phyloP scores from a whole-genome alignment of 352 stramenopile species.

The Globisporangium camurandrum region DNA sequence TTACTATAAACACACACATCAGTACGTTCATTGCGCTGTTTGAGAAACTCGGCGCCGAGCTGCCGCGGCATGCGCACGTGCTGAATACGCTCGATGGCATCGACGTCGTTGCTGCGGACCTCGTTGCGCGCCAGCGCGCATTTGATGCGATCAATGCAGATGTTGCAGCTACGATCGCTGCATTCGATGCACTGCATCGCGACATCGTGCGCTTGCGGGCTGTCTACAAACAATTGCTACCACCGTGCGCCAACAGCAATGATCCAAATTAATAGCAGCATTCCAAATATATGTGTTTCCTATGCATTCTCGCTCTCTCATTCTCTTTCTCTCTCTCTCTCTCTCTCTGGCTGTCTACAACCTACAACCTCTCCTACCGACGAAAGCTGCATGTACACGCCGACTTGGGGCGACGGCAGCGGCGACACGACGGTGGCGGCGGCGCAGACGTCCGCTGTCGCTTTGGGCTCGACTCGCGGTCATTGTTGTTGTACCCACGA shows the following conservation, averaged over 20 bases:
- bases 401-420: conserved; percentile 40
- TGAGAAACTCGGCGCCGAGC: conserved; percentile 31
- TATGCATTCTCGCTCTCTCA: neutral
- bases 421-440: conserved; percentile 41
- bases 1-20: too few species aligned
- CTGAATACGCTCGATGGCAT: conserved; percentile 17
- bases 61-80: conserved; percentile 23
- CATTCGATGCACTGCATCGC: conserved; percentile 19
- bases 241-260: too few species aligned
- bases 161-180: conserved; percentile 16
- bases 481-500: conserved; percentile 19
- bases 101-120: conserved; percentile 6
- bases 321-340: neutral
- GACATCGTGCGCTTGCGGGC: conserved; percentile 20
- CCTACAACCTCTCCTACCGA: conserved; percentile 11
- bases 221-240: conserved; percentile 23
- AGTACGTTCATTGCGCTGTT: conserved; percentile 49
- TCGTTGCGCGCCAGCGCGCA: conserved; percentile 11
- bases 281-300: neutral
- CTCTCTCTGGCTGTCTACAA: neutral
- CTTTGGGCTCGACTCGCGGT: conserved; percentile 30
- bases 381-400: conserved; percentile 50
- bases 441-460: conserved; percentile 18
- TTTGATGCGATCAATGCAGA: conserved; percentile 18
- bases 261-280: too few species aligned